Evolutionary conservation across 352 stramenopile species (phyloP).

Genomic region (Globisporangium acanthophoron): DNA sequence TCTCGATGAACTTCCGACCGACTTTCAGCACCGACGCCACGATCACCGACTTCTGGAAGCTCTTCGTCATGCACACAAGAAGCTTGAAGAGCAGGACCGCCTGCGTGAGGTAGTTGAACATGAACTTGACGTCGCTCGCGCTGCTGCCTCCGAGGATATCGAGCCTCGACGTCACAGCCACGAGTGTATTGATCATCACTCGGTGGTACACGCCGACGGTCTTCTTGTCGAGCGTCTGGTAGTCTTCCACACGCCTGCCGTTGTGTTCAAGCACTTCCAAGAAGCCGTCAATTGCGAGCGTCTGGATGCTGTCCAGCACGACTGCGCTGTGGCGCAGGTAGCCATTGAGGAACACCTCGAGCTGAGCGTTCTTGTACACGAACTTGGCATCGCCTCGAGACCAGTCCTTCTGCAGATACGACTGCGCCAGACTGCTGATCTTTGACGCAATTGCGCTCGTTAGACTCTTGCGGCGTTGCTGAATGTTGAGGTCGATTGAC

Average conservation of each 20-base stretch:
- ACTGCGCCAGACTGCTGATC: conserved; percentile 30
- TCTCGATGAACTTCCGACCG: conserved; percentile 47
- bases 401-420: conserved; percentile 43
- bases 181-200: conserved; percentile 41
- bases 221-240: conserved; percentile 52
- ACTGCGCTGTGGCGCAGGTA: conserved; percentile 36
- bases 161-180: conserved; percentile 27
- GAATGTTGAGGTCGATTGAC: conserved; percentile 13
- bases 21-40: conserved; percentile 46
- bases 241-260: conserved; percentile 11
- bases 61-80: conserved; percentile 53
- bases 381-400: conserved; percentile 31
- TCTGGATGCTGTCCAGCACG: conserved; percentile 42
- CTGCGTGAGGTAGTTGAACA: conserved; percentile 52
- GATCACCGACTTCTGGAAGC: conserved; percentile 44
- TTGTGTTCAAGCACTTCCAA: conserved; percentile 32
- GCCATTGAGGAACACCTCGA: conserved; percentile 29
- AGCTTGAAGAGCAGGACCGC: conserved; percentile 56
- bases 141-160: conserved; percentile 20
- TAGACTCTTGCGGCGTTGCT: conserved; percentile 9
- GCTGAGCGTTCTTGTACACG: conserved; percentile 28
- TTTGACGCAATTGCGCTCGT: conserved; percentile 21
- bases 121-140: conserved; percentile 18
- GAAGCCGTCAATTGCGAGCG: conserved; percentile 37
- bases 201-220: conserved; percentile 39